Percentiles rank a stretch among this genome's conserved stretches.
phyloP scores from a whole-genome alignment of 257 asterid species.

The Solanum dulcamara region DNA sequence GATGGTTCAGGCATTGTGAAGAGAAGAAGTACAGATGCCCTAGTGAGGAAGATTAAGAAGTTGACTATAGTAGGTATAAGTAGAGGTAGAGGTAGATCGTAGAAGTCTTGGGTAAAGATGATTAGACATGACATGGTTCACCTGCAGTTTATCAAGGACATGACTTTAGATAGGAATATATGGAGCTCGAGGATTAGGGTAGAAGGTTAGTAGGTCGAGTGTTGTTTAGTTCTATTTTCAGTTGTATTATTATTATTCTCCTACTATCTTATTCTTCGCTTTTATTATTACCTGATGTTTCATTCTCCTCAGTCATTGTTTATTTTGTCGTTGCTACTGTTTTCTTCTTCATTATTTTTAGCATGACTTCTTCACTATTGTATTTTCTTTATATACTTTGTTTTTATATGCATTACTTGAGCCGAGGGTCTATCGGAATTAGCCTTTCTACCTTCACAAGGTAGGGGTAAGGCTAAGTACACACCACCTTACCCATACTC shows the following conservation, averaged over 20 bases:
- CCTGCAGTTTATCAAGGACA: not conserved
- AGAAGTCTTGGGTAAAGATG: not conserved
- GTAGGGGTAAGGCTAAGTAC: not conserved
- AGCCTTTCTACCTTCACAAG: not conserved
- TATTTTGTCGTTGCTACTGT: not conserved
- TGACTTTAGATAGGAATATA: not conserved
- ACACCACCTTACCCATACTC: not conserved
- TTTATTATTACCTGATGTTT: not conserved
- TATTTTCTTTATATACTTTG: not conserved
- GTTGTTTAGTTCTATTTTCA: not conserved
- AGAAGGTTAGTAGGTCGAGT: not conserved
- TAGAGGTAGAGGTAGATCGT: not conserved
- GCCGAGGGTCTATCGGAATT: not conserved
- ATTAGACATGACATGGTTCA: not conserved
- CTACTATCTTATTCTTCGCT: not conserved
- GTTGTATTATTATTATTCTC: not conserved
- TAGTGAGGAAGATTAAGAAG: not conserved
- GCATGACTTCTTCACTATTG: not conserved
- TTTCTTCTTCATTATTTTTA: not conserved
- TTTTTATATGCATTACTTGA: not conserved
- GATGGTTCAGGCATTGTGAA: not conserved
- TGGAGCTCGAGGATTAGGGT: not conserved
- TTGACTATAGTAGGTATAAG: not conserved
- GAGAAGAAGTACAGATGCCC: not conserved
- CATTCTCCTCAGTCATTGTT: not conserved